phyloP scores from a whole-genome alignment of 2,329 filamentous ascomycete species.

The Simplicillium sp. region DNA sequence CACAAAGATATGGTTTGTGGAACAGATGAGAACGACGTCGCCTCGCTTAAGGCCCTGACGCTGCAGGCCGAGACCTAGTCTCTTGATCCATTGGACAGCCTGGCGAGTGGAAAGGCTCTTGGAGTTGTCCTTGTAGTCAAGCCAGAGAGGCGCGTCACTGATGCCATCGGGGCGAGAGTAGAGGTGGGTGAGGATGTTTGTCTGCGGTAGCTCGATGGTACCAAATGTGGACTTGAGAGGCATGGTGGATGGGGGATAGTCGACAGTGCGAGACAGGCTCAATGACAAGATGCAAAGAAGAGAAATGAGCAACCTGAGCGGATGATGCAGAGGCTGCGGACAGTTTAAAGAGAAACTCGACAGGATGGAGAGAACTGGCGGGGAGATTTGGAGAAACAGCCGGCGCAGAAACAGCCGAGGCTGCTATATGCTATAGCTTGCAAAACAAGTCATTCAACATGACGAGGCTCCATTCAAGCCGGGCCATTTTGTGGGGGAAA shows the following conservation, averaged over 20 bases:
- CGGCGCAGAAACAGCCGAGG: background rate
- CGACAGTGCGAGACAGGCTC: too few relatives aligned
- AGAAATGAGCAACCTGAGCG: too few relatives aligned
- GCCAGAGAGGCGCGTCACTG: constrained; percentile 40
- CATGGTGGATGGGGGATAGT: constrained; percentile 24
- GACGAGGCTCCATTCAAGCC: too few relatives aligned
- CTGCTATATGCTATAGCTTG: constrained; percentile 2
- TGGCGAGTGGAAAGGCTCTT: constrained; percentile 35
- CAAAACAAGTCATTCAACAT: too few relatives aligned
- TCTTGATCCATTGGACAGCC: constrained; percentile 38
- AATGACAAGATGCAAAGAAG: too few relatives aligned
- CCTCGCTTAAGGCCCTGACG: constrained; percentile 32
- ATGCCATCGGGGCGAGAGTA: constrained; percentile 18
- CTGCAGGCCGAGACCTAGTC: constrained; percentile 39
- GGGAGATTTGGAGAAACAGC: too few relatives aligned
- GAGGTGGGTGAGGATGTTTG: constrained; percentile 29
- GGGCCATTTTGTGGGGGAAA: too few relatives aligned
- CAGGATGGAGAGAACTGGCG: too few relatives aligned
- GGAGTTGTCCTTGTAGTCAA: constrained; percentile 35
- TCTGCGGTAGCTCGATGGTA: constrained; percentile 31
- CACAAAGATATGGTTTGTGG: constrained; percentile 45
- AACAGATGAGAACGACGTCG: constrained; percentile 44
- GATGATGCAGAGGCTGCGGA: too few relatives aligned
- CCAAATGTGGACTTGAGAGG: constrained; percentile 32
- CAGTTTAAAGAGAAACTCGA: too few relatives aligned